These are phyloP conservation scores for Scytalidium sp. DNA, from an alignment of 2,329 filamentous ascomycete species.

Conservation along the genomic window DNA sequence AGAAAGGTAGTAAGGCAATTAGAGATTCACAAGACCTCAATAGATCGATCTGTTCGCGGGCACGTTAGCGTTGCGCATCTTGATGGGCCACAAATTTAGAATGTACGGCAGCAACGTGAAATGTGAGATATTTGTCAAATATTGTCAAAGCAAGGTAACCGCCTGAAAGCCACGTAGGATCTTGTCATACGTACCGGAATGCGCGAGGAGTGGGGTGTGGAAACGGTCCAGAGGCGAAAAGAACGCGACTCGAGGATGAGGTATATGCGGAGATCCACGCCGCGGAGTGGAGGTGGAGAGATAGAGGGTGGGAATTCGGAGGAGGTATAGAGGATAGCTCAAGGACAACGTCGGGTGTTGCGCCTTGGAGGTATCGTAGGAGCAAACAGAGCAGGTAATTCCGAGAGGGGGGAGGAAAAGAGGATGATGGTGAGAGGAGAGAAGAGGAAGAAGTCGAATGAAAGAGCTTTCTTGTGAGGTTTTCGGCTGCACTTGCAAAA, in stretches of 20 bases:
- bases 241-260: constrained; percentile 6
- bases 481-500: background rate
- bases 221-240: background rate
- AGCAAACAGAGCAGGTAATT: constrained; percentile 11
- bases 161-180: background rate
- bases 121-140: background rate
- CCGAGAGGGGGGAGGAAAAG: constrained; percentile 17
- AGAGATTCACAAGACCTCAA: background rate
- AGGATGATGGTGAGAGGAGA: constrained; percentile 7
- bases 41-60: background rate
- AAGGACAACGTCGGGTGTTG: constrained; percentile 10
- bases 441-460: constrained; percentile 12
- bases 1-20: background rate
- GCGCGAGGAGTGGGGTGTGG: background rate
- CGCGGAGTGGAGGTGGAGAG: constrained; percentile 12
- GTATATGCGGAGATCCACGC: constrained; percentile 11
- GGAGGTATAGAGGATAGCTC: constrained; percentile 8
- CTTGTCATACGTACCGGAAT: background rate
- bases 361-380: constrained; percentile 12
- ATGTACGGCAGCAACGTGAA: background rate
- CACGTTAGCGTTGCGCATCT: too few relatives aligned
- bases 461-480: background rate
- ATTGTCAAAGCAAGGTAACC: background rate
- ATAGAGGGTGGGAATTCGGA: constrained; percentile 12
- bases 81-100: too few relatives aligned